Percentiles rank a stretch among this genome's conserved stretches.
These are phyloP conservation scores for Colletotrichum gloeosporioides DNA, from an alignment of 2,329 filamentous ascomycete species.

Conservation along the genomic window DNA sequence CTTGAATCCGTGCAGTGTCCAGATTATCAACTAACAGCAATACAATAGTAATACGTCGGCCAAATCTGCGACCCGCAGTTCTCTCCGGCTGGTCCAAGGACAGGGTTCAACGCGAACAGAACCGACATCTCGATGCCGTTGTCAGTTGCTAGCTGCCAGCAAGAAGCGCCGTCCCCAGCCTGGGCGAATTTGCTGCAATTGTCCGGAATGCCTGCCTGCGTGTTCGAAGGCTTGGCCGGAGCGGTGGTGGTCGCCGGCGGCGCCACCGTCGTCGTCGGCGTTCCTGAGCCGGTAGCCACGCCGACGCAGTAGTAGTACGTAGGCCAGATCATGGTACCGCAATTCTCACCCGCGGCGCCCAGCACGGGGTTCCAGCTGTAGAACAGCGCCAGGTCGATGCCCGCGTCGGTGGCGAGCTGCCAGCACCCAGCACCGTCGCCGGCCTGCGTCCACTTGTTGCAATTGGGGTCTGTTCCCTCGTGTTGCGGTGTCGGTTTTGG, in stretches of 20 bases:
- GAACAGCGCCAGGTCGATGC: background rate
- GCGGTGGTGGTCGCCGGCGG: background rate
- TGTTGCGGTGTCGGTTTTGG: conserved; percentile 12
- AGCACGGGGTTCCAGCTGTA: conserved; percentile 7
- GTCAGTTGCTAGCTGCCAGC: background rate
- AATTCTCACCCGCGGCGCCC: conserved; percentile 27
- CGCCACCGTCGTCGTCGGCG: background rate
- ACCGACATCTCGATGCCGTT: background rate
- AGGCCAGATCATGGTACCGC: conserved; percentile 26
- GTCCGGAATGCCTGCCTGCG: background rate
- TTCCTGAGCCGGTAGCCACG: background rate
- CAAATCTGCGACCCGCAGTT: conserved; percentile 29
- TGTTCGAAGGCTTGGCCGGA: background rate
- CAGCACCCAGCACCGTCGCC: background rate
- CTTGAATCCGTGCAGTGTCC: background rate
- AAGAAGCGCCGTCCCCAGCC: background rate
- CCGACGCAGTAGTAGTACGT: conserved; percentile 30
- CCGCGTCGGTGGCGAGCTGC: background rate
- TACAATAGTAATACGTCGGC: conserved; percentile 29
- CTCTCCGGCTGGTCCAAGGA: conserved; percentile 22
- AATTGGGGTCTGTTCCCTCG: background rate
- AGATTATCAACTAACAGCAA: conserved; percentile 2
- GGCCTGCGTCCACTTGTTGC: conserved; percentile 22
- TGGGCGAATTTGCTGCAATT: conserved; percentile 19
- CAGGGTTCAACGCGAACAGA: background rate